Conservation (phyloP, 805 yeast species). For the Groenewaldozyma salmanticensis region DNA sequence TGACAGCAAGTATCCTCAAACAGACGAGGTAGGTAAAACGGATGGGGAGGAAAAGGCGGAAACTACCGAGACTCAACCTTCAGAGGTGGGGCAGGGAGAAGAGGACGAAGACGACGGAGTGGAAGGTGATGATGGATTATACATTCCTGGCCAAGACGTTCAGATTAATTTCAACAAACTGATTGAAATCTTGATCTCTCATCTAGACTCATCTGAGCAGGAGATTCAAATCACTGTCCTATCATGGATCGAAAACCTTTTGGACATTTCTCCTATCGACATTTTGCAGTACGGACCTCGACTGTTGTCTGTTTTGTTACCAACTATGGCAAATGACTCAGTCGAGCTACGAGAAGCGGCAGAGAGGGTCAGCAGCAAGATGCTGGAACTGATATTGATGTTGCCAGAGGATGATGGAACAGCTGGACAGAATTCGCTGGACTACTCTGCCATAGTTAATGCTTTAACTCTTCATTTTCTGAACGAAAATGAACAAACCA, state of each 20-base stretch:
- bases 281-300: slow-evolving; percentile 68
- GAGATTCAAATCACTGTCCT: slow-evolving; percentile 73
- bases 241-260: slow-evolving; percentile 69
- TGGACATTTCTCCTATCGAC: slow-evolving; percentile 66
- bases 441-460: slow-evolving; percentile 54
- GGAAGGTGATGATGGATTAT: slow-evolving; percentile 41
- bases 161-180: slow-evolving; percentile 71
- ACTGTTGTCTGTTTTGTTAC: slow-evolving; percentile 56
- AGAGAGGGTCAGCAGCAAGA: slow-evolving; percentile 42
- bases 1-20: slow-evolving; percentile 1
- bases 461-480: slow-evolving; percentile 63
- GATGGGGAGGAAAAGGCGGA: slow-evolving; percentile 18
- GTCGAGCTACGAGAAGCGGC: slow-evolving; percentile 45
- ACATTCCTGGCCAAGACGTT: slow-evolving; percentile 73
- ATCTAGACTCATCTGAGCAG: slow-evolving; percentile 61
- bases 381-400: slow-evolving; percentile 44
- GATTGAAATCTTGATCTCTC: slow-evolving; percentile 71
- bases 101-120: slow-evolving; percentile 23
- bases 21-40: neutral
- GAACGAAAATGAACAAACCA: slow-evolving; percentile 69
- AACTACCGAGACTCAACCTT: slow-evolving; percentile 23
- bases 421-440: slow-evolving; percentile 25
- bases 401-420: slow-evolving; percentile 22
- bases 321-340: slow-evolving; percentile 46
- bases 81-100: slow-evolving; percentile 22